These are phyloP conservation scores for Auricularia cornea DNA, from an alignment of 768 basidiomycete genomes.

Conservation along the genomic window DNA sequence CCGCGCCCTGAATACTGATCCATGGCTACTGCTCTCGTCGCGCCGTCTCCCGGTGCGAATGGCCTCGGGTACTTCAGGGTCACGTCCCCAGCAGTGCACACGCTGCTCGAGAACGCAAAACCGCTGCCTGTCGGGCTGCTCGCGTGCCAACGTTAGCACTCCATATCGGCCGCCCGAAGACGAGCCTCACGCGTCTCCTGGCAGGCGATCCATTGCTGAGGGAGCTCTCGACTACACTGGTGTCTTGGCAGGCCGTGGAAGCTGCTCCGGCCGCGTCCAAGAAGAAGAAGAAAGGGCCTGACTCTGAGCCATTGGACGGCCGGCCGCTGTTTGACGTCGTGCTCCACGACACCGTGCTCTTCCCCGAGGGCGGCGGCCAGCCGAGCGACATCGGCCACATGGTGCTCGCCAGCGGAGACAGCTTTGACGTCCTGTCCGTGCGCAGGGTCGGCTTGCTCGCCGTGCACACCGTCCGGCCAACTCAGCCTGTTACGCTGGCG, in stretches of 20 bases:
- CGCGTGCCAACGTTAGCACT: slow-evolving; percentile 61
- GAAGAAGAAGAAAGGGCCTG: slow-evolving; percentile 43
- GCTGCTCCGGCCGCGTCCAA: slow-evolving; percentile 30
- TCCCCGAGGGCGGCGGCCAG: slow-evolving; percentile 80
- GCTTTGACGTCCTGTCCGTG: slow-evolving; percentile 56
- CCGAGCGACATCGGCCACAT: slow-evolving; percentile 65
- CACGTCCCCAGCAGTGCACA: background rate
- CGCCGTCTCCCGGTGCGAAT: background rate
- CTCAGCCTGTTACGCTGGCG: slow-evolving; percentile 34
- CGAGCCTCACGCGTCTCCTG: background rate
- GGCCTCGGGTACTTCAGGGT: background rate
- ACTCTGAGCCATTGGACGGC: slow-evolving; percentile 33
- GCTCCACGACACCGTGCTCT: slow-evolving; percentile 69
- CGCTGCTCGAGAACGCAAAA: slow-evolving; percentile 9
- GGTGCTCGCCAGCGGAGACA: slow-evolving; percentile 32
- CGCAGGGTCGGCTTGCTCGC: slow-evolving; percentile 66
- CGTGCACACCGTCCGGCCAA: slow-evolving; percentile 54
- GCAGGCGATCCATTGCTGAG: slow-evolving; percentile 64
- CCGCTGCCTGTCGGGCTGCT: slow-evolving; percentile 68
- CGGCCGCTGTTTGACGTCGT: slow-evolving; percentile 52
- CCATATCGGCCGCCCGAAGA: background rate
- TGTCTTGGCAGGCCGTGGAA: slow-evolving; percentile 41
- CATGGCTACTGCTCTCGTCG: background rate
- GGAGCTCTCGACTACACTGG: slow-evolving; percentile 47
- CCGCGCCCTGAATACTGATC: background rate